phyloP scores from a whole-genome alignment of 345 rosid species.

The Kernera saxatilis region DNA sequence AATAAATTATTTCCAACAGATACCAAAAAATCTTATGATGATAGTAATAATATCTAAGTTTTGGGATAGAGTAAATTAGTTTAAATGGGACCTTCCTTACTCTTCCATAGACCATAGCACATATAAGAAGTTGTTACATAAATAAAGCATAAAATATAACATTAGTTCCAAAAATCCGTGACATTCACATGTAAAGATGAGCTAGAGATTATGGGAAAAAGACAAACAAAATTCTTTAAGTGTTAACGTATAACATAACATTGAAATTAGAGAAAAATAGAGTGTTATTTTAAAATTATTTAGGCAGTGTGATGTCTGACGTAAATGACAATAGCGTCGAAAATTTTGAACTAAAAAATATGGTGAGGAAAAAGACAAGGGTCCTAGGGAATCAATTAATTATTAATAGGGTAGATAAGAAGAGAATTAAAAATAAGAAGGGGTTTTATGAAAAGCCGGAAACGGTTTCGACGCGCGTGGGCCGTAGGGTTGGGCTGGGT shows the following conservation, averaged over 20 bases:
- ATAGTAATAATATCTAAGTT: too few species aligned
- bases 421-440: constrained; percentile 4
- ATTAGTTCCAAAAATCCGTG: background rate
- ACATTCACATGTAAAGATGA: constrained; percentile 3
- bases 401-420: background rate
- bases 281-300: background rate
- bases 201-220: background rate
- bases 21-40: too few species aligned
- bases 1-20: too few species aligned
- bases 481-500: constrained; percentile 26
- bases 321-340: background rate
- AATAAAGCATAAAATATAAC: background rate
- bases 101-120: too few species aligned
- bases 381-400: background rate
- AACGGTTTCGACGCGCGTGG: constrained; percentile 23
- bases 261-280: background rate
- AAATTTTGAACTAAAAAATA: background rate
- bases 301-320: constrained; percentile 9
- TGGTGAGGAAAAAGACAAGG: background rate
- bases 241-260: background rate
- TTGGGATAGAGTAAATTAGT: too few species aligned
- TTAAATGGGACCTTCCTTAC: too few species aligned
- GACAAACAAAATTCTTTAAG: background rate
- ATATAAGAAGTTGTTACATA: too few species aligned
- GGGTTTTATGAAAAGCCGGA: constrained; percentile 20